Conservation (phyloP, 257 asterid genomes). For the Nicotiana undulata region DNA sequence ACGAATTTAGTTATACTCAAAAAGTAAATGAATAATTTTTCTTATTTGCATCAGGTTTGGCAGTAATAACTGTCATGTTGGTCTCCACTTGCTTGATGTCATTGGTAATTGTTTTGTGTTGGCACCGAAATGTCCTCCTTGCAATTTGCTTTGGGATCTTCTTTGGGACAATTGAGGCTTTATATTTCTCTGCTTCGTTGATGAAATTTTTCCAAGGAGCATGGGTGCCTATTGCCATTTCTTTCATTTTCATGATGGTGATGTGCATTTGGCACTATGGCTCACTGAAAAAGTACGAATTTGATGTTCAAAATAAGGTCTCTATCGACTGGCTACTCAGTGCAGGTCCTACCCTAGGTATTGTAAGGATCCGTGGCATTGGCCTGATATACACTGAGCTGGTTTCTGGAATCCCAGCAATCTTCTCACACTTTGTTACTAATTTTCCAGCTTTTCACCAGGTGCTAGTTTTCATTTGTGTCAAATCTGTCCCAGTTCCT, state of each 20-base stretch:
- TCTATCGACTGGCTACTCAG: constrained; percentile 81
- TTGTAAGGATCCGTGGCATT: constrained; percentile 76
- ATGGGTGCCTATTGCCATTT: constrained; percentile 73
- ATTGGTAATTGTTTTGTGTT: constrained; percentile 69
- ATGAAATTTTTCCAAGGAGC: constrained; percentile 81
- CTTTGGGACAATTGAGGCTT: constrained; percentile 74
- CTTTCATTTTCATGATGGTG: constrained; percentile 54
- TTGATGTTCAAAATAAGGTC: constrained; percentile 76
- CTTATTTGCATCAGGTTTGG: constrained; percentile 52
- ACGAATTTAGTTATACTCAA: not conserved
- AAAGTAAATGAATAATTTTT: not conserved
- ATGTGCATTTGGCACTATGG: constrained; percentile 90
- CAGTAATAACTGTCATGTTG: constrained; percentile 85
- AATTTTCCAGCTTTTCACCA: constrained; percentile 92
- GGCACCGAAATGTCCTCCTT: constrained; percentile 50
- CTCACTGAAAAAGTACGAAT: constrained; percentile 62
- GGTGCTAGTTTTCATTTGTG: constrained; percentile 73
- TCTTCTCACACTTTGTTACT: constrained; percentile 84
- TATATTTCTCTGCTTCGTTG: constrained; percentile 71
- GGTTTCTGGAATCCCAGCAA: constrained; percentile 80
- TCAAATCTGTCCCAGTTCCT: constrained; percentile 72
- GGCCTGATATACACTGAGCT: constrained; percentile 88
- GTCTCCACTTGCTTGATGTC: constrained; percentile 92
- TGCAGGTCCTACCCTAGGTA: constrained; percentile 68
- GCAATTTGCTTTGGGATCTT: constrained; percentile 57